These are phyloP conservation scores for Lactarius akahatsu DNA, from an alignment of 768 basidiomycete species.

Conservation along the genomic window DNA sequence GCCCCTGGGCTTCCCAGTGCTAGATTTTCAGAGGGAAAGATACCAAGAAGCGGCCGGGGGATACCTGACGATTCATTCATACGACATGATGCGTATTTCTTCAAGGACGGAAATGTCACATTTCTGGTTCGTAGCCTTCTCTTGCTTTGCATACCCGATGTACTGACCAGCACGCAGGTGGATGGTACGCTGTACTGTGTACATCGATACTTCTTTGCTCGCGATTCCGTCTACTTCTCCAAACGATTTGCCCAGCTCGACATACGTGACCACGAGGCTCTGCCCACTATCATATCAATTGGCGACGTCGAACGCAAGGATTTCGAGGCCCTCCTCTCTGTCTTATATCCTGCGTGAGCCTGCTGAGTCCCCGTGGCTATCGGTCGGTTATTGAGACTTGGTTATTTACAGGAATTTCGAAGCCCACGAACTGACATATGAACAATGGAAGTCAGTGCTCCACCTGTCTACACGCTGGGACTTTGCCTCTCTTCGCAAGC, in stretches of 20 bases:
- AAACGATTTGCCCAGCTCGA: slow-evolving; percentile 20
- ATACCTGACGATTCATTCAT: not conserved
- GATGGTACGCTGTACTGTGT: slow-evolving; percentile 24
- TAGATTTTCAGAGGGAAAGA: not conserved
- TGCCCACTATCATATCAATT: slow-evolving; percentile 14
- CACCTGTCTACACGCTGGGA: slow-evolving; percentile 19
- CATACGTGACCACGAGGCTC: slow-evolving; percentile 19
- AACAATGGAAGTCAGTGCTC: slow-evolving; percentile 23
- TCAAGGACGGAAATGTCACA: slow-evolving; percentile 24
- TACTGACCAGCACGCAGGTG: slow-evolving; percentile 14
- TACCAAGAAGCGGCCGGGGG: not conserved
- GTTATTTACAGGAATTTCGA: not conserved
- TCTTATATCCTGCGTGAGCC: slow-evolving; percentile 29
- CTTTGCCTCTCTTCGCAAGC: slow-evolving; percentile 21
- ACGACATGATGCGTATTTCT: slow-evolving; percentile 21
- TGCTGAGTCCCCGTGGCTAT: not conserved
- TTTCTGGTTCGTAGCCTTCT: slow-evolving; percentile 18
- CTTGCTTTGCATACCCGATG: not conserved
- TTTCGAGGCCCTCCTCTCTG: slow-evolving; percentile 28
- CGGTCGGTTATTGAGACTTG: not conserved
- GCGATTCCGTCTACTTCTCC: slow-evolving; percentile 26
- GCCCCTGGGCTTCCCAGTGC: not conserved
- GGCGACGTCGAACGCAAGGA: slow-evolving; percentile 21
- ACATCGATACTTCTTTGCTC: slow-evolving; percentile 27
- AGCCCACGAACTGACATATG: slow-evolving; percentile 3